Evolutionary conservation across 345 rosid species (phyloP).

Genomic region (Chamaenerion angustifolium): DNA sequence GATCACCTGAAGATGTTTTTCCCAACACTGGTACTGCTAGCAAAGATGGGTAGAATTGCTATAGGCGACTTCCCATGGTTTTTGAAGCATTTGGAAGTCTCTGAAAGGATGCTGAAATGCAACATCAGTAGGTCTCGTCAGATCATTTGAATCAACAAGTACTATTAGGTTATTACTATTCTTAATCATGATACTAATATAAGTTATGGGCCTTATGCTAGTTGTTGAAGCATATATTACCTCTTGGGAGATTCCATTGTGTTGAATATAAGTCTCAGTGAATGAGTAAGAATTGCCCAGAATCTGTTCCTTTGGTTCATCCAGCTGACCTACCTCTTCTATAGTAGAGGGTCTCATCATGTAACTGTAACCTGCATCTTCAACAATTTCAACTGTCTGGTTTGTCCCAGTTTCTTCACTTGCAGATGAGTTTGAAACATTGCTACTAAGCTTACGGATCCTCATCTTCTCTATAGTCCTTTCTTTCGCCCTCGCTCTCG

Average conservation of each 20-base stretch:
- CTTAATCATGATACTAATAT: no score
- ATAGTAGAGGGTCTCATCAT: neutral
- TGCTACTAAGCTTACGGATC: neutral
- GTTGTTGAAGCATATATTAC: conserved; percentile 2
- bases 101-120: conserved; percentile 5
- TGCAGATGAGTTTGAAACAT: neutral
- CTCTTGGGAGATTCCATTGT: neutral
- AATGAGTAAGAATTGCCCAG: neutral
- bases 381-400: neutral
- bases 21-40: neutral
- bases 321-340: neutral
- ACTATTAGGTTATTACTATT: no score
- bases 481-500: conserved; percentile 6
- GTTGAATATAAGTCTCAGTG: conserved; percentile 1
- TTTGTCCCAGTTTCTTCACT: neutral
- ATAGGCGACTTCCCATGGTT: conserved; percentile 8
- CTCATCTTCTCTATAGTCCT: conserved; percentile 2
- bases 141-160: no score
- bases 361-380: no score
- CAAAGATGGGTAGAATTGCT: neutral
- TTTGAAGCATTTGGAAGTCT: conserved; percentile 2
- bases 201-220: no score
- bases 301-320: neutral
- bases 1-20: no score
- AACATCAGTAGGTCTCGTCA: neutral